Percentiles rank a stretch among this genome's conserved stretches.
Evolutionary conservation across 495 filamentous ascomycete genomes (phyloP).

Genomic region (Aspergillus olivimuriae): DNA sequence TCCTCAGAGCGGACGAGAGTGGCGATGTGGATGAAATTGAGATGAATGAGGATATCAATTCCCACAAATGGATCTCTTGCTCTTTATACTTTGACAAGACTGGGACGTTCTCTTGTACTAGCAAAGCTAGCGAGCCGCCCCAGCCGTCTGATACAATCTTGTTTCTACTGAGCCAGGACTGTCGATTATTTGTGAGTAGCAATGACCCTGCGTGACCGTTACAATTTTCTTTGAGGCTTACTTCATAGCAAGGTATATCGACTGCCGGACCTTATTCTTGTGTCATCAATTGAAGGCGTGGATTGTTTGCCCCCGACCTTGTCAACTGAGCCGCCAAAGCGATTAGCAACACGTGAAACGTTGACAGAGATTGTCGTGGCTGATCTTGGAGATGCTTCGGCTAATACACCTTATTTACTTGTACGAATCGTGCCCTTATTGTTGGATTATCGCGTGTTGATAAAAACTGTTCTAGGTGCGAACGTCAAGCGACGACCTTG

Average conservation of each 20-base stretch:
- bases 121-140: slow-evolving; percentile 34
- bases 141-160: slow-evolving; percentile 54
- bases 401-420: slow-evolving; percentile 71
- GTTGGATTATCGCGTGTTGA: slow-evolving; percentile 53
- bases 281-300: slow-evolving; percentile 52
- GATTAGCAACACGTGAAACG: slow-evolving; percentile 61
- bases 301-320: slow-evolving; percentile 72
- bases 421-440: slow-evolving; percentile 36
- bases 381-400: slow-evolving; percentile 70
- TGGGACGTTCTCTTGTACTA: slow-evolving; percentile 47
- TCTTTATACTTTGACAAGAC: slow-evolving; percentile 68
- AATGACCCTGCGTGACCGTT: background rate
- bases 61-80: slow-evolving; percentile 68
- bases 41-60: slow-evolving; percentile 44
- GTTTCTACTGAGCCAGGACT: slow-evolving; percentile 65
- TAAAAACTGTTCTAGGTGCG: slow-evolving; percentile 63
- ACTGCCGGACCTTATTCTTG: slow-evolving; percentile 30
- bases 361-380: slow-evolving; percentile 74
- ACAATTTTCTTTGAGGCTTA: background rate
- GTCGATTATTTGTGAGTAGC: slow-evolving; percentile 63
- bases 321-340: slow-evolving; percentile 62
- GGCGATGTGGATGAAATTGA: slow-evolving; percentile 83
- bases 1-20: slow-evolving; percentile 68
- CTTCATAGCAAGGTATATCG: slow-evolving; percentile 28
- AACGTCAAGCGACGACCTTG: slow-evolving; percentile 70